Evolutionary conservation across 371 early-diverging fungal genomes (phyloP), one percentile per base, ranked within the genome.

Genomic region (Circinella umbellata): DNA sequence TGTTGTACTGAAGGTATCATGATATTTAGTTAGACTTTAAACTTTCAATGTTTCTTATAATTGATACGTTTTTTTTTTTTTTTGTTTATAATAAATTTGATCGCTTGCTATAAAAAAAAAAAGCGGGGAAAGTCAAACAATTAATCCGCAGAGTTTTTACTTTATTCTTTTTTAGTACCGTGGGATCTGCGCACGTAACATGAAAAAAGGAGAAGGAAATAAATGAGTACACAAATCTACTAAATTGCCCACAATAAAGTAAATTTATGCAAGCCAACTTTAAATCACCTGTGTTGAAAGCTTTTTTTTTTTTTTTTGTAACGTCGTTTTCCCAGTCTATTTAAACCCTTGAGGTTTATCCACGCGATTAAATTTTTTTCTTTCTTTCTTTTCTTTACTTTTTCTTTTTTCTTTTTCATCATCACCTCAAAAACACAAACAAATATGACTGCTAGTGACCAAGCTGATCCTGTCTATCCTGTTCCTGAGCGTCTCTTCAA

Each of bases 401-500:
- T 42, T 42, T 42, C 13, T 35, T 64, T 64, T 38, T 11, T 51
- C 35, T 53, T 49, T 51, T 13, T 51, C 15, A 5, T 51, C 51
- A 13, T 17, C 51, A 4, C 6, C 65, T 49, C 17, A 35, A 27
- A 27, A 27, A 27, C 27, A 27, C 6, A 57, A 34, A 57, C 20
- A 7, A 57, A 15, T 27, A 64, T 64, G 65, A 64, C 65, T 36
- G 51, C 48, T 34, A 39, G 47, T 20, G 65, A 53, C 6, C 37
- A n/a, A 10, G 57, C 54, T 48, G 69, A 72, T 64, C 76, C 76
- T 51, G 65, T 85, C 46, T 76, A 73, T 64, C 82, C 79, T 9
- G 84, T 88, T 38, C 85, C 86, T 46, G 64, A 70, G 27, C 76
- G 88, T 15, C 78, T 87, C 1, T 69, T 87, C 67, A 74, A 79